Conservation (phyloP, 2,329 filamentous ascomycete species). For the Penicillium sp. region DNA sequence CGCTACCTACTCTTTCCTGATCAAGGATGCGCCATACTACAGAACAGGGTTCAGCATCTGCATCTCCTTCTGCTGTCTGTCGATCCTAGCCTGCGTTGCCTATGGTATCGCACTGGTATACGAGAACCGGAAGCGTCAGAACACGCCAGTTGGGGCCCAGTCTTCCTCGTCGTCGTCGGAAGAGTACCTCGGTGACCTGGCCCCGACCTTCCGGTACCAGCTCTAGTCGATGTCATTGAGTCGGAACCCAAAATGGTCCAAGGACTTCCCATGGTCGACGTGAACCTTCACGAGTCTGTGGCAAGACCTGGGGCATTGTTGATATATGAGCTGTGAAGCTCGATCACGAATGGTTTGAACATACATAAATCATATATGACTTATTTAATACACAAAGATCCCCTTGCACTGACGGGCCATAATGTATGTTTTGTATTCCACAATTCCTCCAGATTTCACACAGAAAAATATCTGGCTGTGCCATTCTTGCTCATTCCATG, state of each 20-base stretch:
- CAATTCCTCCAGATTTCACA: no score
- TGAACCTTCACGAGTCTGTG: background rate
- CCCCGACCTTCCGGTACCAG: conserved; percentile 49
- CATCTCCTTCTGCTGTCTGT: conserved; percentile 74
- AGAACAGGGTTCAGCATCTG: conserved; percentile 77
- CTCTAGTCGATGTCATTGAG: conserved; percentile 32
- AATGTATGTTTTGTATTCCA: background rate
- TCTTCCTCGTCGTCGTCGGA: conserved; percentile 41
- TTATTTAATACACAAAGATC: background rate
- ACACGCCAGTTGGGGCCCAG: conserved; percentile 33
- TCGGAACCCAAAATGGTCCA: background rate
- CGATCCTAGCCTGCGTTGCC: conserved; percentile 57
- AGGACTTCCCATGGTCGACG: background rate
- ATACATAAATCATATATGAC: conserved; percentile 4
- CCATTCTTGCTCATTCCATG: conserved; percentile 2
- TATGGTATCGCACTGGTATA: conserved; percentile 47
- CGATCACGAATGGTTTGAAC: conserved; percentile 10
- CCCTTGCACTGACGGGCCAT: background rate
- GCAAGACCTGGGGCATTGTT: background rate
- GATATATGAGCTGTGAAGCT: conserved; percentile 8
- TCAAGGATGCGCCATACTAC: conserved; percentile 70
- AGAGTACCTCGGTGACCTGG: conserved; percentile 49
- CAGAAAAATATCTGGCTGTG: background rate
- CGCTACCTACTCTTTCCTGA: conserved; percentile 72
- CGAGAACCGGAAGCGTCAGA: conserved; percentile 51